Conservation (phyloP, 495 filamentous ascomycete genomes). For the Tuber brumale region DNA sequence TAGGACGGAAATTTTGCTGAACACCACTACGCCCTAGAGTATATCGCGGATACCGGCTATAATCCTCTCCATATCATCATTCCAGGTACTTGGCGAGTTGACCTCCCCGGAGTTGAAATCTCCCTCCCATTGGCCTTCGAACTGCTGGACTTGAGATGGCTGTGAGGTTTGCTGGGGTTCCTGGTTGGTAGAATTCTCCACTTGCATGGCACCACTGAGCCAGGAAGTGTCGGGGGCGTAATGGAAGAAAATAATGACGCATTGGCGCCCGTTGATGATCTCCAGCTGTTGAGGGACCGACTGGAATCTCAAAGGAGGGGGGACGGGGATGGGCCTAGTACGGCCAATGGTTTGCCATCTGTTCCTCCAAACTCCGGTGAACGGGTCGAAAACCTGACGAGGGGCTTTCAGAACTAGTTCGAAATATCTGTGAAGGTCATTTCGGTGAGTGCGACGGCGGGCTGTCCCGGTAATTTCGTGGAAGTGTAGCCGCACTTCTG, state of each 20-base stretch:
- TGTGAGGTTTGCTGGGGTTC: neutral
- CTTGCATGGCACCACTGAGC: neutral
- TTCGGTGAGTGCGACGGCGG: neutral
- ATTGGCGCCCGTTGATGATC: neutral
- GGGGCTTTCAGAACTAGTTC: neutral
- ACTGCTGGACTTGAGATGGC: neutral
- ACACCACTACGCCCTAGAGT: neutral
- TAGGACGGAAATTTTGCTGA: neutral
- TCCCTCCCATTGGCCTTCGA: neutral
- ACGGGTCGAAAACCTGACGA: neutral
- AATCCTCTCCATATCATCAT: neutral
- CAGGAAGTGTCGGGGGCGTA: neutral
- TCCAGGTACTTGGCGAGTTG: neutral
- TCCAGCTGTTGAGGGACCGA: neutral
- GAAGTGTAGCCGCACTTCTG: neutral
- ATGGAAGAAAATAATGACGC: neutral
- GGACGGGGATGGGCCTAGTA: neutral
- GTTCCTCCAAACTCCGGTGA: neutral
- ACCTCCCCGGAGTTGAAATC: neutral
- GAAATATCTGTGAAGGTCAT: neutral
- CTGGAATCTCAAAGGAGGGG: neutral
- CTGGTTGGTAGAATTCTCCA: neutral
- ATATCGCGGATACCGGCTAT: neutral
- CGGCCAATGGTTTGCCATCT: neutral
- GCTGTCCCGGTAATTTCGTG: neutral